These are phyloP conservation scores for Escovopsis sp. DNA, from an alignment of 2,329 filamentous ascomycete genomes.

Conservation along the genomic window DNA sequence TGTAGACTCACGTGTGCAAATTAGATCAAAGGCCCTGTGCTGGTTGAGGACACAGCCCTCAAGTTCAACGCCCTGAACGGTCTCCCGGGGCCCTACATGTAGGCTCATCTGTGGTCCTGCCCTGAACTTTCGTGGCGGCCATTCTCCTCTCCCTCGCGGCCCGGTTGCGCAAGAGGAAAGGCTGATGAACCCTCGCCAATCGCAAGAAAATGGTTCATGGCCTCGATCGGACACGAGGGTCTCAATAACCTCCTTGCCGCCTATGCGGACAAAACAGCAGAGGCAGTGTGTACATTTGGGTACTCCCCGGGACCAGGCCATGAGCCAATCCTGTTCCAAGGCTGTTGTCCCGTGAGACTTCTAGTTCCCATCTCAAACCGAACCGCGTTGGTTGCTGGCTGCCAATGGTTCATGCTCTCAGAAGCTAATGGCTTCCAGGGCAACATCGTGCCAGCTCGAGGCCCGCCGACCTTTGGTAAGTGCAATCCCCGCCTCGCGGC, in stretches of 20 bases:
- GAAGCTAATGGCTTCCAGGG: slow-evolving; percentile 26
- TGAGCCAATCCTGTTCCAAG: slow-evolving; percentile 80
- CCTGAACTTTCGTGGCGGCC: neutral
- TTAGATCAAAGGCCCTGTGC: slow-evolving; percentile 69
- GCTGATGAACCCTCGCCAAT: neutral
- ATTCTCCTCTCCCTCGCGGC: neutral
- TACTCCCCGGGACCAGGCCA: slow-evolving; percentile 76
- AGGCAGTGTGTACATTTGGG: slow-evolving; percentile 92
- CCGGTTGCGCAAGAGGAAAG: neutral
- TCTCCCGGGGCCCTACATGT: slow-evolving; percentile 96
- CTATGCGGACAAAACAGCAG: slow-evolving; percentile 79
- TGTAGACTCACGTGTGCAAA: neutral
- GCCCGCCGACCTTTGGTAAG: slow-evolving; percentile 69
- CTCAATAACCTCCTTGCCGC: slow-evolving; percentile 81
- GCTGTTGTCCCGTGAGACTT: slow-evolving; percentile 55
- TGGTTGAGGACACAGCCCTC: slow-evolving; percentile 91
- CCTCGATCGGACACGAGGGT: slow-evolving; percentile 64
- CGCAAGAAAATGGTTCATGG: slow-evolving; percentile 82
- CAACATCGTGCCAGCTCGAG: slow-evolving; percentile 72
- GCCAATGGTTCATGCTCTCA: neutral
- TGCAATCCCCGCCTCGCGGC: slow-evolving; percentile 3
- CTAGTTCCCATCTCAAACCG: no score
- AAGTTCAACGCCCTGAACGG: slow-evolving; percentile 84
- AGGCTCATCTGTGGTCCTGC: slow-evolving; percentile 17
- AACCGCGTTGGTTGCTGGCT: no score